Percentiles rank a stretch among this genome's conserved stretches.
phyloP scores from a whole-genome alignment of 495 filamentous ascomycete genomes.

The Lineolata rhizophorae region DNA sequence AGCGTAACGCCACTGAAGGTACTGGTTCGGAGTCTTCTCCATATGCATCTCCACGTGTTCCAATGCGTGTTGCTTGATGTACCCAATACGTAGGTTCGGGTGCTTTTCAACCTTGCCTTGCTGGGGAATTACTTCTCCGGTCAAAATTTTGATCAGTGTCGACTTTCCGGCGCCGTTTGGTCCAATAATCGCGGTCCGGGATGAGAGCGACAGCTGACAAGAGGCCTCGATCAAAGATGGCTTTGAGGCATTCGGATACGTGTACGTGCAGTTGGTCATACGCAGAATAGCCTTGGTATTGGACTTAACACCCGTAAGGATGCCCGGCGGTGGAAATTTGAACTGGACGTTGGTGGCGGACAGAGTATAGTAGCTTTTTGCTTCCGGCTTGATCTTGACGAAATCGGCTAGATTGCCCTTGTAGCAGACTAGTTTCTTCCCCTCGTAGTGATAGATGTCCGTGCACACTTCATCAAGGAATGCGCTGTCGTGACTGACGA shows the following conservation, averaged over 20 bases:
- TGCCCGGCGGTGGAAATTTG: slow-evolving; percentile 92
- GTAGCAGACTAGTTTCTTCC: slow-evolving; percentile 90
- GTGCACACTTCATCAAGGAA: slow-evolving; percentile 96
- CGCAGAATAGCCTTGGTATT: slow-evolving; percentile 80
- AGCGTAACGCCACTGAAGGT: slow-evolving; percentile 95
- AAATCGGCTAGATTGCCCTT: slow-evolving; percentile 87
- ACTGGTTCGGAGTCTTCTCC: slow-evolving; percentile 97
- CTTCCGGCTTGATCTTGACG: slow-evolving; percentile 83
- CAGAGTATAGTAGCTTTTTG: slow-evolving; percentile 95
- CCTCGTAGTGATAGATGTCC: slow-evolving; percentile 98
- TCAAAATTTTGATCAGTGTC: slow-evolving; percentile 91
- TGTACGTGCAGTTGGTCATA: slow-evolving; percentile 78
- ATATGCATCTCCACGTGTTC: slow-evolving; percentile 99
- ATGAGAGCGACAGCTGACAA: slow-evolving; percentile 69
- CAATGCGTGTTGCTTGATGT: slow-evolving; percentile 97
- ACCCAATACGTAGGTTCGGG: slow-evolving; percentile 94
- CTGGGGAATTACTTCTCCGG: slow-evolving; percentile 83
- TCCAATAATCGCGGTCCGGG: slow-evolving; percentile 86
- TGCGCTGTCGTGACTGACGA: slow-evolving; percentile 93
- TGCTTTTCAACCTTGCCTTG: slow-evolving; percentile 88
- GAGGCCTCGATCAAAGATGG: slow-evolving; percentile 77
- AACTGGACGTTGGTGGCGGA: slow-evolving; percentile 78
- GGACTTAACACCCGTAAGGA: slow-evolving; percentile 88
- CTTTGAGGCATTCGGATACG: slow-evolving; percentile 68
- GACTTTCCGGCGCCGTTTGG: slow-evolving; percentile 97